A percentile compares a stretch with the other conserved stretches of the same genome.
These are phyloP conservation scores for Lentithecium fluviatile DNA, from an alignment of 495 filamentous ascomycete species.

Conservation along the genomic window DNA sequence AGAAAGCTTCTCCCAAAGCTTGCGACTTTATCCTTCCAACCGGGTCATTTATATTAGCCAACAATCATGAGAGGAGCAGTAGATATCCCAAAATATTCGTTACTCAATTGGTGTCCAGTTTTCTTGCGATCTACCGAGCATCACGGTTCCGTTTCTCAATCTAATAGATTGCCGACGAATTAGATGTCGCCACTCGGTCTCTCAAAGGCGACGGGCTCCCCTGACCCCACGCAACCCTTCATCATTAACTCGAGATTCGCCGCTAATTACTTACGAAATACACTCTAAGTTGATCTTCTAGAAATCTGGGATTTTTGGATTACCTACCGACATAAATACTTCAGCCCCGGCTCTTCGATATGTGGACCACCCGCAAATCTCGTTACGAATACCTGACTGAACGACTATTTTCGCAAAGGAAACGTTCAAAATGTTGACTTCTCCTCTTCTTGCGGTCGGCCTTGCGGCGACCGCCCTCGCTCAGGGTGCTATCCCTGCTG, in stretches of 20 bases:
- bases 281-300: background rate
- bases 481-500: conserved; percentile 42
- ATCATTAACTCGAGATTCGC: background rate
- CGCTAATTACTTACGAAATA: background rate
- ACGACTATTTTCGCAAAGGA: background rate
- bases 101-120: background rate
- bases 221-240: background rate
- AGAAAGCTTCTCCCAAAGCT: too few relatives aligned
- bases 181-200: background rate
- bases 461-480: conserved; percentile 50
- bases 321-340: too few relatives aligned
- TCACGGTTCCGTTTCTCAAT: conserved; percentile 3
- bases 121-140: conserved; percentile 10
- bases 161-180: conserved; percentile 12
- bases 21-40: conserved; percentile 5
- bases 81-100: conserved; percentile 2
- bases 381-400: background rate
- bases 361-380: too few relatives aligned
- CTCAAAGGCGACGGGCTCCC: background rate
- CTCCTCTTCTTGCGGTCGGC: conserved; percentile 44
- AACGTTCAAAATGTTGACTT: conserved; percentile 43
- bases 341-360: too few relatives aligned
- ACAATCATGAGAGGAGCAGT: too few relatives aligned
- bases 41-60: background rate
- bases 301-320: background rate